Percentiles rank a stretch among this genome's conserved stretches.
These are phyloP conservation scores for Coelastrella sp. DNA, from an alignment of 139 green algal species.

Conservation along the genomic window DNA sequence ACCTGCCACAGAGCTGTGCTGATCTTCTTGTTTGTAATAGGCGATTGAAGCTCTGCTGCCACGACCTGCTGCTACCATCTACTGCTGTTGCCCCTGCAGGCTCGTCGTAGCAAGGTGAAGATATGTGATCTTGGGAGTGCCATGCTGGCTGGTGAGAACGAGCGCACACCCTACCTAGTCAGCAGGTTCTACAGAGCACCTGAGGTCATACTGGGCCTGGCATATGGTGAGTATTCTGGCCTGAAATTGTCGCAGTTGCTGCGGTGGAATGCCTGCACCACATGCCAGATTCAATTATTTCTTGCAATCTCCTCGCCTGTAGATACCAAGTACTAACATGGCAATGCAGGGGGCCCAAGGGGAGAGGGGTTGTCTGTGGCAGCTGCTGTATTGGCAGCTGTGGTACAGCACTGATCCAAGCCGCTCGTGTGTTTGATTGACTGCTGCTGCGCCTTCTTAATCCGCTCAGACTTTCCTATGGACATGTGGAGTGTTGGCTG, in stretches of 20 bases:
- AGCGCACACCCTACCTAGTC: conserved; percentile 98
- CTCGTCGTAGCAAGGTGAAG: conserved; percentile 59
- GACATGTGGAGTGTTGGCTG: conserved; percentile 98
- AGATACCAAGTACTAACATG: no score
- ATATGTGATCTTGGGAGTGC: conserved; percentile 95
- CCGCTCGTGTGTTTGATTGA: not conserved
- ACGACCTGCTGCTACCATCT: not conserved
- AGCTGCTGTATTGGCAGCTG: not conserved
- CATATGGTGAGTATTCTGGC: conserved; percentile 78
- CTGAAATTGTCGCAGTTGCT: not conserved
- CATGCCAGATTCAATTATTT: no score
- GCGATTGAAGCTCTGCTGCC: not conserved
- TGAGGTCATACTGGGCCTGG: conserved; percentile 96
- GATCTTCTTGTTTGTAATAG: not conserved
- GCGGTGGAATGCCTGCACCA: not conserved
- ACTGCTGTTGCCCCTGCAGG: conserved; percentile 2
- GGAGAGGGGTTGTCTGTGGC: not conserved
- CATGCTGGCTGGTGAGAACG: conserved; percentile 96
- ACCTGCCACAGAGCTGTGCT: conserved; percentile 74
- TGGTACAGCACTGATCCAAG: no score
- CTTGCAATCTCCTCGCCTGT: no score
- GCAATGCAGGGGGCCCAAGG: no score
- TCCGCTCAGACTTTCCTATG: conserved; percentile 81
- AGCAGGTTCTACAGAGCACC: conserved; percentile 97
- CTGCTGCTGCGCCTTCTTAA: not conserved